Base-by-base conservation (phyloP, 331 rosid genomes). In the Quercus tomentella region DNA sequence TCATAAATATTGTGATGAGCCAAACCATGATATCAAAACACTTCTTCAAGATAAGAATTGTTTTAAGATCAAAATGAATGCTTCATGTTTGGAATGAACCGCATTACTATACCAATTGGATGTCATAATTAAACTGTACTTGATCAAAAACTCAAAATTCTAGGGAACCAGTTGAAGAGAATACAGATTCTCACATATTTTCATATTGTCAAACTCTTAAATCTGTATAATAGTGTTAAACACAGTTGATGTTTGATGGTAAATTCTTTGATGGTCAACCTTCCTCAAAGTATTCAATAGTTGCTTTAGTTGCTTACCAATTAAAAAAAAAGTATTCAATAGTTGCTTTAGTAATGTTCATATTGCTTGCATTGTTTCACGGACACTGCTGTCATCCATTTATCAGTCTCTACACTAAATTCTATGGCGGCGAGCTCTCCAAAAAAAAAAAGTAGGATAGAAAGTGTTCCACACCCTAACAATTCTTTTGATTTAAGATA, bases 311-410 rank as follows among this genome's bases (percentile, higher is more conserved):
- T 25, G 26, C 26, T 49, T 49, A 3, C 5, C 54, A 49, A 49
- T 49, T 49, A 49, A 49, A 49, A 2, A 49, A 45, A 49, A 49
- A 49, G 54, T 49, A 49, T 14, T 12, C 54, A 49, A 49, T 49
- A 41, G 49, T 41, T 41, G 54, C 54, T 49, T 49, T 49, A 0
- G 0, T 49, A 49, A 49, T 49, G 5, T 49, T 49, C 54, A 49
- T 49, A 14, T 5, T 12, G 0, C 0, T 49, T 14, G 54, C 18
- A 12, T 49, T 49, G 0, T 49, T 49, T 49, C 54, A 49, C 0
- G 18, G 0, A 0, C 18, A 14, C 18, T 11, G 15, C 5, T 3
- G 0, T 14, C 54, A 49, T 14, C 54, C 54, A 49, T 1, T 0
- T 1, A 49, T 49, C 0, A 49, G 0, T 49, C 0, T 49, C 54